phyloP scores from a whole-genome alignment of 2,329 filamentous ascomycete genomes.

The Hirsutella rhossiliensis region DNA sequence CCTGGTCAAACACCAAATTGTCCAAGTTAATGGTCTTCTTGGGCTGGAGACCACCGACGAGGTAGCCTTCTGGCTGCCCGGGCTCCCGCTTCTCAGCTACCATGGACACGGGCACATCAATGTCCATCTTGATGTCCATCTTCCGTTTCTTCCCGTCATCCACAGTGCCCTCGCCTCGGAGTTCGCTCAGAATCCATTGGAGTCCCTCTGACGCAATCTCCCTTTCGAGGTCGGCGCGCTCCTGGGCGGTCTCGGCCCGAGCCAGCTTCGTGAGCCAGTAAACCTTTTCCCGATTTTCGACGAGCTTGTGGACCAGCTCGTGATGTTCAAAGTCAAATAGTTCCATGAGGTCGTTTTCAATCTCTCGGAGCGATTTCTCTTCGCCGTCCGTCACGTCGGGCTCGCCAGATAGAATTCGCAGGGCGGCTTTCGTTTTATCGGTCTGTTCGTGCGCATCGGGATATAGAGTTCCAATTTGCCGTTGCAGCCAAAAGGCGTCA shows the following conservation, averaged over 20 bases:
- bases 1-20: slow-evolving; percentile 93
- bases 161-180: slow-evolving; percentile 58
- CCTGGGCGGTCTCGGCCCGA: slow-evolving; percentile 66
- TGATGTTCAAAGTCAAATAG: slow-evolving; percentile 96
- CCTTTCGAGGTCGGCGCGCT: slow-evolving; percentile 66
- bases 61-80: slow-evolving; percentile 51
- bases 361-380: slow-evolving; percentile 77
- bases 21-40: slow-evolving; percentile 85
- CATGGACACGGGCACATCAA: slow-evolving; percentile 58
- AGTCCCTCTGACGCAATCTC: slow-evolving; percentile 88
- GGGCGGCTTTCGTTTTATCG: slow-evolving; percentile 76
- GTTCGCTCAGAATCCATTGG: slow-evolving; percentile 75
- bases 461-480: slow-evolving; percentile 81
- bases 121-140: slow-evolving; percentile 91
- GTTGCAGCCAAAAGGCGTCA: slow-evolving; percentile 93
- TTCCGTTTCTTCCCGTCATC: slow-evolving; percentile 49
- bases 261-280: slow-evolving; percentile 90
- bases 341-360: slow-evolving; percentile 97
- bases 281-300: slow-evolving; percentile 85
- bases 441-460: slow-evolving; percentile 86
- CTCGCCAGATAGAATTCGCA: slow-evolving; percentile 70
- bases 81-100: slow-evolving; percentile 33
- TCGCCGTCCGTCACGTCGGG: slow-evolving; percentile 60
- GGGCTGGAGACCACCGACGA: slow-evolving; percentile 77
- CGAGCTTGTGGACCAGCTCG: slow-evolving; percentile 80